Percentiles rank a stretch among this genome's conserved stretches.
Evolutionary conservation across 73 alveolate species (phyloP).

Genomic region (Paramecium sonneborni): DNA sequence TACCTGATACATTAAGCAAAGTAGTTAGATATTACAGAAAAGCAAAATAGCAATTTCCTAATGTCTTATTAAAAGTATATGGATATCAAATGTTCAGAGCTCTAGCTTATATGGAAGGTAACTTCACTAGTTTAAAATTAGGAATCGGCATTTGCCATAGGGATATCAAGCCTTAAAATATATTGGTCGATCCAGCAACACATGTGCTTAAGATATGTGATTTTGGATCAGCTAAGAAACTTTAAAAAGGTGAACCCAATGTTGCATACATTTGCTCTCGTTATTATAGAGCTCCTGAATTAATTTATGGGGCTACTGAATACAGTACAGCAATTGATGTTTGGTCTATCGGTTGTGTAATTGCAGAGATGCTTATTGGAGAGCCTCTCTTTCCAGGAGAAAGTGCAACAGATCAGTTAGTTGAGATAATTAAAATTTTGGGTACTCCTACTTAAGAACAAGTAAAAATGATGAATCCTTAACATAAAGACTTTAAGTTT

Average conservation of each 20-base stretch:
- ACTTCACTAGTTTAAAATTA: neutral
- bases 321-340: conserved; percentile 86
- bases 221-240: conserved; percentile 86
- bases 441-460: conserved; percentile 93
- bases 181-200: conserved; percentile 78
- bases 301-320: conserved; percentile 81
- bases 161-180: conserved; percentile 87
- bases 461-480: conserved; percentile 88
- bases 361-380: conserved; percentile 91
- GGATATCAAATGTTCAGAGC: conserved; percentile 92
- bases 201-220: conserved; percentile 83
- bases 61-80: conserved; percentile 84
- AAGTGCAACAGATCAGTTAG: conserved; percentile 85
- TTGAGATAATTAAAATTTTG: conserved; percentile 89
- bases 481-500: conserved; percentile 85
- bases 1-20: conserved; percentile 83
- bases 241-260: conserved; percentile 83
- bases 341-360: conserved; percentile 94
- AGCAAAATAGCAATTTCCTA: conserved; percentile 80
- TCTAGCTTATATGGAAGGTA: conserved; percentile 84
- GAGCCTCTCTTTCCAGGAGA: conserved; percentile 93
- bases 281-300: conserved; percentile 84
- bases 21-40: conserved; percentile 85
- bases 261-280: conserved; percentile 85
- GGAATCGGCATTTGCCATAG: conserved; percentile 84